Conservation (phyloP, 352 stramenopile genomes). For the Pythium aphanidermatum region DNA sequence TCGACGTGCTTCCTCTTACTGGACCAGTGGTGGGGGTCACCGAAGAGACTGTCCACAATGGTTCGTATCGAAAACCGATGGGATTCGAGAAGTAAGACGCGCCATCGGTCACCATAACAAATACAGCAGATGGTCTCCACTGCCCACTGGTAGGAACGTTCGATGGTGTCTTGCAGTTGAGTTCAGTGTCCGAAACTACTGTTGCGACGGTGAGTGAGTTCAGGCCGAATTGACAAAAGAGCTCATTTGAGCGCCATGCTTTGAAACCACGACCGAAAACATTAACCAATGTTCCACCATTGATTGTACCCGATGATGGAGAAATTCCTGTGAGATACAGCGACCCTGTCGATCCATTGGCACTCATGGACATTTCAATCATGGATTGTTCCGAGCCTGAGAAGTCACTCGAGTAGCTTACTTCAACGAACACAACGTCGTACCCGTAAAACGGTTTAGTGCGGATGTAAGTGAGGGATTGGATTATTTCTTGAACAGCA, state of each 20-base stretch:
- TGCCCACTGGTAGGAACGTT: constrained; percentile 15
- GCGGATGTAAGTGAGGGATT: constrained; percentile 42
- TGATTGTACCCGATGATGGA: constrained; percentile 15
- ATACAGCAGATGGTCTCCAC: constrained; percentile 22
- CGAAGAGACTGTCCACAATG: constrained; percentile 23
- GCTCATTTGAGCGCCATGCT: constrained; percentile 30
- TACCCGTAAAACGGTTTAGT: constrained; percentile 45
- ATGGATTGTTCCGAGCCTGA: constrained; percentile 31
- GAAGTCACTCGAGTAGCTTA: constrained; percentile 46
- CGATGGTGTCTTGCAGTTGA: constrained; percentile 34
- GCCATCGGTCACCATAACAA: constrained; percentile 53
- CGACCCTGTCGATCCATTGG: constrained; percentile 18
- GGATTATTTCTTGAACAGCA: constrained; percentile 28
- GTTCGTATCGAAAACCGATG: constrained; percentile 42
- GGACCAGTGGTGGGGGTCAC: constrained; percentile 25
- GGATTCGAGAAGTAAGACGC: constrained; percentile 56
- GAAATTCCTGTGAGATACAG: constrained; percentile 21
- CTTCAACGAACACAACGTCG: constrained; percentile 47
- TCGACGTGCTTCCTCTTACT: constrained; percentile 24
- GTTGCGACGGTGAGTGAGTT: constrained; percentile 24
- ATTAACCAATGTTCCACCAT: constrained; percentile 38
- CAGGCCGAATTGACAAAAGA: constrained; percentile 51
- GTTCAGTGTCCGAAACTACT: constrained; percentile 30
- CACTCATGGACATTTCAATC: constrained; percentile 35
- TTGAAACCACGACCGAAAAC: constrained; percentile 41